Conservation (phyloP, 106 monocot genomes). For the Acorus calamus region DNA sequence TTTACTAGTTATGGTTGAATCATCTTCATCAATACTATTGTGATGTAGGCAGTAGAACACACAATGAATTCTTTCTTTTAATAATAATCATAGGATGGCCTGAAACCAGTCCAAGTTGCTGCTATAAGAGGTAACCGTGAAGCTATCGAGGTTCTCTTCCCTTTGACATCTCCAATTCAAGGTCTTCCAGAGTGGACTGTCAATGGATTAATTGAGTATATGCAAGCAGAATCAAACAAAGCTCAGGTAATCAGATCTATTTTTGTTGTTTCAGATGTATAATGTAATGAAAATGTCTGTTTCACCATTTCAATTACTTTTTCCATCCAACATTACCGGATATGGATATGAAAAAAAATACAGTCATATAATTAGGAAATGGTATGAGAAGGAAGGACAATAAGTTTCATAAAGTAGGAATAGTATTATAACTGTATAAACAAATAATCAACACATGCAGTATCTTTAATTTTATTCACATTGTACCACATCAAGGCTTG, state of each 20-base stretch:
- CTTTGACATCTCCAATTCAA: conserved; percentile 55
- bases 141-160: conserved; percentile 67
- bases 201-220: conserved; percentile 57
- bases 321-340: too few relatives aligned
- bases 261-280: not conserved
- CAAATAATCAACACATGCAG: too few relatives aligned
- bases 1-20: too few relatives aligned
- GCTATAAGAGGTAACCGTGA: conserved; percentile 55
- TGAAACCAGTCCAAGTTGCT: conserved; percentile 89
- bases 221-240: conserved; percentile 39
- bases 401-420: too few relatives aligned
- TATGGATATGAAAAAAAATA: too few relatives aligned
- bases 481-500: too few relatives aligned
- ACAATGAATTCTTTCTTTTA: not conserved
- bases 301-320: not conserved
- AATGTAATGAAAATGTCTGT: not conserved
- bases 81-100: conserved; percentile 48
- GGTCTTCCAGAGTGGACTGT: conserved; percentile 59
- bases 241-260: conserved; percentile 22
- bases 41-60: too few relatives aligned
- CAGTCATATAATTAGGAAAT: too few relatives aligned
- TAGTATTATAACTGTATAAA: too few relatives aligned
- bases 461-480: too few relatives aligned
- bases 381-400: too few relatives aligned
- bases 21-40: too few relatives aligned